Evolutionary conservation across 352 stramenopile species (phyloP), one percentile per base, ranked within the genome.

Genomic region (Phytophthora sp.): DNA sequence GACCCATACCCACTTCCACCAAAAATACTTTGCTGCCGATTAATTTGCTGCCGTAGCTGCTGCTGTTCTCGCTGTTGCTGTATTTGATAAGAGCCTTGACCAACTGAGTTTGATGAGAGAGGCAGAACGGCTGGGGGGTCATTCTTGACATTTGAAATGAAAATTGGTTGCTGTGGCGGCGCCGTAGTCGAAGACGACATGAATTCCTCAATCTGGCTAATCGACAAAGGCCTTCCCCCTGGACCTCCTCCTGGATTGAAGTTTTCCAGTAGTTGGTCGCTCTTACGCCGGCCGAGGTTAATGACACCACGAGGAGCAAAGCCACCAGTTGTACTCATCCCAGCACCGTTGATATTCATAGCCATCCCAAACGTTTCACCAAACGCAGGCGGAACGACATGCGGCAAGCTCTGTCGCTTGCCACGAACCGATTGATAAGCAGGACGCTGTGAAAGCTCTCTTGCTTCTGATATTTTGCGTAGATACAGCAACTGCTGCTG

Each of bases 331-430:
- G 9, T 24, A 44, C 20, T 12, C 3, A 15, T 49, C 12, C 54
- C 32, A 7, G 39, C 15, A 24, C 50, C 32, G 38, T 57, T 75
- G 24, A 68, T 46, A 11, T 27, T 48, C 41, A 66, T 62, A 0
- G 44, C 46, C 15, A 49, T 50, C 2, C 53, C 50, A 38, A 68
- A 53, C 0, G 54, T 41, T 15, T 74, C 49, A 5, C 66, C 54
- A 20, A 74, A 66, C 18, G 31, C 32, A 9, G 68, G 69, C 3
- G 57, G 60, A 21, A 83, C 24, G 30, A 80, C 70, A 37, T 79
- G 69, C 35, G 73, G 76, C 10, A 81, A 52, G 51, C 73, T 85
- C 23, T 82, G 79, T 11, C 70, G 73, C 23, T 86, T 86, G 13
- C 66, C 70, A 23, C 61, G 60, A 12, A 34, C 34, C 13, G 57